These are phyloP conservation scores for Tricharina praecox DNA, from an alignment of 495 filamentous ascomycete genomes.

Conservation along the genomic window DNA sequence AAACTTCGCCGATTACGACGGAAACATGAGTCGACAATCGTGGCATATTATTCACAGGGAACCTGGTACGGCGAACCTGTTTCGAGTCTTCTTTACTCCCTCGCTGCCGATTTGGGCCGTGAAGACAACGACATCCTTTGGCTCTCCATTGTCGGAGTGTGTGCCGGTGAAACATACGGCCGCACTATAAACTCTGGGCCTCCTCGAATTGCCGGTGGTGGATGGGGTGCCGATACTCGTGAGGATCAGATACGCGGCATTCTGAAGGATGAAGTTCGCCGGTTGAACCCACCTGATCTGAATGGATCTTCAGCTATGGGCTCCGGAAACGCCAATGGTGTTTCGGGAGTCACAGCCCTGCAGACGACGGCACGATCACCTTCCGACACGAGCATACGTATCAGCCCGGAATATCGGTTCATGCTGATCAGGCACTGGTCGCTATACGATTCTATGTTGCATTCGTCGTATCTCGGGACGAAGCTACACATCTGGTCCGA, in stretches of 20 bases:
- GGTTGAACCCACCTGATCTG: constrained; percentile 71
- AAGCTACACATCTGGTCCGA: constrained; percentile 91
- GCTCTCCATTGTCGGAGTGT: constrained; percentile 83
- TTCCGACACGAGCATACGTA: constrained; percentile 76
- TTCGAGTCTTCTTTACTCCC: constrained; percentile 78
- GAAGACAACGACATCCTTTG: constrained; percentile 95
- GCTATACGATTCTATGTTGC: constrained; percentile 94
- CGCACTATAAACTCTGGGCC: constrained; percentile 32
- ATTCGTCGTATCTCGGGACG: constrained; percentile 88
- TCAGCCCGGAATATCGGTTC: constrained; percentile 89
- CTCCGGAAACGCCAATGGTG: constrained; percentile 39
- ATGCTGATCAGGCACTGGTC: constrained; percentile 92
- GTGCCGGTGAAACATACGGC: constrained; percentile 79
- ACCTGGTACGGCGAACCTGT: constrained; percentile 89
- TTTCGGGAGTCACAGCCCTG: constrained; percentile 47
- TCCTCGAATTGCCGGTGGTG: constrained; percentile 36
- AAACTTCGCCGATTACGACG: constrained; percentile 55
- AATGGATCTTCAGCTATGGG: constrained; percentile 31
- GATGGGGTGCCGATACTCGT: constrained; percentile 60
- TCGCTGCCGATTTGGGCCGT: constrained; percentile 83
- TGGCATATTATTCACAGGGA: constrained; percentile 67
- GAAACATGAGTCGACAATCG: constrained; percentile 56
- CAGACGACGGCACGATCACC: constrained; percentile 75
- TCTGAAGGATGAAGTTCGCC: constrained; percentile 81
- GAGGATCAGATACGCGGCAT: constrained; percentile 71